Base-by-base conservation (phyloP, 441 rosid species). In the Adansonia gregorii region DNA sequence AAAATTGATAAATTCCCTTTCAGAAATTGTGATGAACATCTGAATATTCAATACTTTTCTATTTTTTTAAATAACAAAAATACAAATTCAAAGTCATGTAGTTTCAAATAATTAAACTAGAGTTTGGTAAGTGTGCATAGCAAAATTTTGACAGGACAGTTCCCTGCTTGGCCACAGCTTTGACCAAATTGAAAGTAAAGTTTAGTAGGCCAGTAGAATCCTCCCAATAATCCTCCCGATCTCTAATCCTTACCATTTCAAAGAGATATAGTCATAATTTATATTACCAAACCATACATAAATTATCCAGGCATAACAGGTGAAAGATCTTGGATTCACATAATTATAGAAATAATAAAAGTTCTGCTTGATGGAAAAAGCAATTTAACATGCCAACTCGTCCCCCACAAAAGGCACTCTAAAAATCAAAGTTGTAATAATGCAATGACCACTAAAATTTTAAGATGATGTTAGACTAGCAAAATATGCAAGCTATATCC, bases 401-500 rank as follows among this genome's bases (percentile, higher is more conserved):
- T 41, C 19, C 7, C n/a, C 17, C 11, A 12, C 24, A 39, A 17
- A 43, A 48, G 14, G 67, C 43, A 31, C 31, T 63, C 43, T 14
- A 27, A 75, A 73, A 10, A 39, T 59, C 52, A 56, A 58, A 19
- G 20, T 41, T 39, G 19, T 20, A 73, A 72, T 41, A 72, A 41
- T 10, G 52, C 64, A 72, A 59, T 15, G 66, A 55, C 17, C 11
- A 46, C 8, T 43, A 45, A 48, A 46, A 6, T 3, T 14, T 55
- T 15, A 51, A 12, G 20, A 45, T 43, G 20, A 20, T 41, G 6
- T 43, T 43, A 73, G 10, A 58, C 17, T 48, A 63, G 46, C 8
- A 60, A 48, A 63, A 48, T n/a, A 61, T 9, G 22, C 46, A 31
- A 72, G 35, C 27, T 66, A 48, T 15, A 72, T 72, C 72, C 95